Conservation (phyloP, 78 protist genomes). For the Dictyostelium discoideum region dicty_2.7 NC_007089.4:4290001-4290500, state of each 20-base stretch:
- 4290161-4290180: background rate
- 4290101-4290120: slow-evolving; percentile 39
- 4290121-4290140: slow-evolving; percentile 54
- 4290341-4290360: background rate
- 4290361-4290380: background rate
- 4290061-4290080: slow-evolving; percentile 9
- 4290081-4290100: slow-evolving; percentile 30
- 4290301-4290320: background rate
- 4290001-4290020: slow-evolving; percentile 24
- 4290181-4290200: background rate
- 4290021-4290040: background rate
- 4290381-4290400: background rate
- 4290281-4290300: background rate
- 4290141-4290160: slow-evolving; percentile 15
- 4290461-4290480: background rate
- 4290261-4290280: background rate
- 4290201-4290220: background rate
- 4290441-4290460: background rate
- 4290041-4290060: slow-evolving; percentile 22
- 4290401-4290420: background rate
- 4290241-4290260: background rate
- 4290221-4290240: background rate
- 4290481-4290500: background rate
- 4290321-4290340: background rate
- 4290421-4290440: background rate